Base-by-base conservation (phyloP, 2,329 filamentous ascomycete species). In the Cercospora sp. region DNA sequence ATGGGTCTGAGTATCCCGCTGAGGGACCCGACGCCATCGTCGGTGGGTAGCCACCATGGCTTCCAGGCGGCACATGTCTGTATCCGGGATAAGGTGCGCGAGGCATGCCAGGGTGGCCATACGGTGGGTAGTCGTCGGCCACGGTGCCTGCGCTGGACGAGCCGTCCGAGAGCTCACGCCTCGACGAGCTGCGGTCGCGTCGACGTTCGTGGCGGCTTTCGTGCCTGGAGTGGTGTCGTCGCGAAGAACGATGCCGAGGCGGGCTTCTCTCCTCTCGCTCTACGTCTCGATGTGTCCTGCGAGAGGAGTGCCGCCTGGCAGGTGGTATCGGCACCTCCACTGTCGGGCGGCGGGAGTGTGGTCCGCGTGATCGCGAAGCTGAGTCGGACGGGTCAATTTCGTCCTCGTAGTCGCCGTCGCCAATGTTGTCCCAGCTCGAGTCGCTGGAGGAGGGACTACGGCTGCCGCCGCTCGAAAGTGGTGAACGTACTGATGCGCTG, bases 301-400 rank as follows among this genome's bases (percentile, higher is more conserved):
- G 78, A 64, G 81, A 79, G 60, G 81, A 79, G 65, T 80, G 78
- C 72, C 78, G 81, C 64, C 79, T 72, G 7, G 68, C 61, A 7
- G 78, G 74, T 6, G 75, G 78, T 26, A 77, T 77, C 36, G 76
- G 77, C 36, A 74, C 76, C 64, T 78, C 78, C 33, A 78, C 72
- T 65, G 73, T 71, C 73, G 78, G 71, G 59, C 74, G 78, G 61
- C 80, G 79, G 45, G 75, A 74, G 31, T 67, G 51, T 36, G 66
- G 69, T 16, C 69, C 72, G 58, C 79, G 76, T 3, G 82, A 79
- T 57, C 80, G 79, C 20, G 83, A 84, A 23, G 82, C 83, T 28
- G 82, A 84, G 74, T 85, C 83, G n/a, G 80, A 82, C 28, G 82
- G 82, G 26, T 81, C 79, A 72, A 85, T 81, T 64, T 82, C 81